phyloP scores from a whole-genome alignment of 2,329 filamentous ascomycete species.

The Xylariaceae sp. region DNA sequence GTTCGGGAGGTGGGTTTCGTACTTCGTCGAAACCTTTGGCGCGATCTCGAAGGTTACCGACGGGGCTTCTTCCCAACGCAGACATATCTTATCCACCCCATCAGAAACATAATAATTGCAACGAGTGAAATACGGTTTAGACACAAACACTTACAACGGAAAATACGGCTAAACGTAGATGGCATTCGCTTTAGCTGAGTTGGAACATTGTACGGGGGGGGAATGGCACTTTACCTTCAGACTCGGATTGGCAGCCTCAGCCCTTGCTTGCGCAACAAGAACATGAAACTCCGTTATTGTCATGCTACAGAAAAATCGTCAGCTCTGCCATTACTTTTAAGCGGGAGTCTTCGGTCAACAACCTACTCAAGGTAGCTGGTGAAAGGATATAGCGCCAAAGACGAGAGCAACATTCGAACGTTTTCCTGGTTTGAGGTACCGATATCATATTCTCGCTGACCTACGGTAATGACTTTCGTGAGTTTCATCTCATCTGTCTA shows the following conservation, averaged over 20 bases:
- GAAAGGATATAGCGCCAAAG: conserved; percentile 54
- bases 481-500: conserved; percentile 5
- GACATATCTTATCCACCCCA: conserved; percentile 46
- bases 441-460: conserved; percentile 48
- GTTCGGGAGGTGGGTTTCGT: no score
- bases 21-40: not conserved
- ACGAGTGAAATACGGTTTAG: not conserved
- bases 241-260: conserved; percentile 44
- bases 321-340: not conserved
- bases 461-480: conserved; percentile 32
- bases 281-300: conserved; percentile 53
- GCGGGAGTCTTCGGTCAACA: not conserved
- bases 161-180: conserved; percentile 52
- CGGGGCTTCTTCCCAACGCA: conserved; percentile 58
- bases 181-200: conserved; percentile 11
- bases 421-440: conserved; percentile 52
- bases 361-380: conserved; percentile 46
- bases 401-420: conserved; percentile 50
- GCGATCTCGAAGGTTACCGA: conserved; percentile 11
- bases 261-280: conserved; percentile 46
- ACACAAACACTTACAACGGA: conserved; percentile 46
- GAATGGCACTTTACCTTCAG: conserved; percentile 47
- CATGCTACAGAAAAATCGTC: conserved; percentile 42
- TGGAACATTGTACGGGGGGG: conserved; percentile 1
- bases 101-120: conserved; percentile 8